These are phyloP conservation scores for Fusarium penzigii DNA, from an alignment of 2,329 filamentous ascomycete genomes.

Conservation along the genomic window DNA sequence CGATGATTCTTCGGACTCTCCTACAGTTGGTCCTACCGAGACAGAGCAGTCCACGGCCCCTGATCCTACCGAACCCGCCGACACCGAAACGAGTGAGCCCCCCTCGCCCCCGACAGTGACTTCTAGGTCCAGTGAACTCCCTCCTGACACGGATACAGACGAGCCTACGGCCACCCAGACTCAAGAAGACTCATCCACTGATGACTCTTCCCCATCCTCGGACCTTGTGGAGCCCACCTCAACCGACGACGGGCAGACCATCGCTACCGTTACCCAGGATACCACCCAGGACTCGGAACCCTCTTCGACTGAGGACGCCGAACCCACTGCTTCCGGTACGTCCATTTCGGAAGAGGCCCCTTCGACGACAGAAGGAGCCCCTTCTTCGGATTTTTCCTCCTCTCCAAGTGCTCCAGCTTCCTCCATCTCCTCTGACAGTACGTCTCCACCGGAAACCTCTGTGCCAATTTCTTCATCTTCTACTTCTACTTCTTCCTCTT, in stretches of 20 bases:
- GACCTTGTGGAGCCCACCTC: constrained; percentile 17
- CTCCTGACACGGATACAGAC: constrained; percentile 27
- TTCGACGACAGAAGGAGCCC: constrained; percentile 28
- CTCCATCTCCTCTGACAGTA: constrained; percentile 35
- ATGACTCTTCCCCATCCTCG: constrained; percentile 12
- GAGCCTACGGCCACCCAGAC: constrained; percentile 13
- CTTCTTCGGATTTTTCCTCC: constrained; percentile 28
- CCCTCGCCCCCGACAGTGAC: constrained; percentile 22
- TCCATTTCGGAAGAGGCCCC: constrained; percentile 28
- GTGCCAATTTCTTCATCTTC: constrained; percentile 25
- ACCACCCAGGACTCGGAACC: not conserved
- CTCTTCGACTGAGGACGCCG: constrained; percentile 21
- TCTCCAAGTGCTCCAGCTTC: constrained; percentile 28
- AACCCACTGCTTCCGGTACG: constrained; percentile 33
- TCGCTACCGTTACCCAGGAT: not conserved
- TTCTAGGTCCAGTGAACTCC: constrained; percentile 20
- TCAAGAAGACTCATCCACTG: constrained; percentile 17
- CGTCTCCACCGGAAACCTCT: constrained; percentile 32
- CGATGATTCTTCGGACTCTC: not conserved
- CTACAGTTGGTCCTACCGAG: constrained; percentile 3
- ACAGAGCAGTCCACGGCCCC: constrained; percentile 11
- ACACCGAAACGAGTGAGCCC: constrained; percentile 22
- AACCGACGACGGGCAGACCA: not conserved
- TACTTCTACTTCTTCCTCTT: constrained; percentile 32
- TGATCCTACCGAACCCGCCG: constrained; percentile 1